A percentile compares a stretch with the other conserved stretches of the same genome.
Conservation (phyloP, 2,329 filamentous ascomycete species). For the Botrytis elliptica region DNA sequence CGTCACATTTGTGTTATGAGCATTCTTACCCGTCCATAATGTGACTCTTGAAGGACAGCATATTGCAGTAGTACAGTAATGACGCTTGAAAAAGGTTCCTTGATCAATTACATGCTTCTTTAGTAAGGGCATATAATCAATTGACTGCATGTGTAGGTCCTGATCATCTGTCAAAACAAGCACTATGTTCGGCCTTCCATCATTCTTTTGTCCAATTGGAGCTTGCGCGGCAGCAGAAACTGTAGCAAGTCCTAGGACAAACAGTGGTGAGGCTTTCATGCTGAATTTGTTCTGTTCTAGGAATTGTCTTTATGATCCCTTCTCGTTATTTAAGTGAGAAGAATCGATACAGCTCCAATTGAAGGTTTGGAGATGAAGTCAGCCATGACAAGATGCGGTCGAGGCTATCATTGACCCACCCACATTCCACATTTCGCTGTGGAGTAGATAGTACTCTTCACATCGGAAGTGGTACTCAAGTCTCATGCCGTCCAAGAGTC, state of each 20-base stretch:
- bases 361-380: background rate
- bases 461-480: background rate
- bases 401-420: background rate
- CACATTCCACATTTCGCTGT: conserved; percentile 2
- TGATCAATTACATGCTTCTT: conserved; percentile 54
- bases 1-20: conserved; percentile 65
- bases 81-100: conserved; percentile 55
- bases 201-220: conserved; percentile 20
- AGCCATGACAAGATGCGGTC: background rate
- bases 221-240: conserved; percentile 24
- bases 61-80: conserved; percentile 60
- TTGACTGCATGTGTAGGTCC: conserved; percentile 58
- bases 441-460: background rate
- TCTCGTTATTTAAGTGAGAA: background rate
- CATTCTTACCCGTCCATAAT: conserved; percentile 59
- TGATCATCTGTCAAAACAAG: conserved; percentile 67
- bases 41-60: conserved; percentile 63
- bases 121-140: conserved; percentile 56
- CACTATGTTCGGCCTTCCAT: conserved; percentile 53
- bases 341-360: background rate
- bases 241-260: conserved; percentile 23
- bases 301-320: background rate
- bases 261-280: conserved; percentile 6
- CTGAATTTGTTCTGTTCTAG: background rate
- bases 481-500: background rate